Conservation (phyloP, 2,329 filamentous ascomycete genomes). For the Paraphoma sp. region DNA sequence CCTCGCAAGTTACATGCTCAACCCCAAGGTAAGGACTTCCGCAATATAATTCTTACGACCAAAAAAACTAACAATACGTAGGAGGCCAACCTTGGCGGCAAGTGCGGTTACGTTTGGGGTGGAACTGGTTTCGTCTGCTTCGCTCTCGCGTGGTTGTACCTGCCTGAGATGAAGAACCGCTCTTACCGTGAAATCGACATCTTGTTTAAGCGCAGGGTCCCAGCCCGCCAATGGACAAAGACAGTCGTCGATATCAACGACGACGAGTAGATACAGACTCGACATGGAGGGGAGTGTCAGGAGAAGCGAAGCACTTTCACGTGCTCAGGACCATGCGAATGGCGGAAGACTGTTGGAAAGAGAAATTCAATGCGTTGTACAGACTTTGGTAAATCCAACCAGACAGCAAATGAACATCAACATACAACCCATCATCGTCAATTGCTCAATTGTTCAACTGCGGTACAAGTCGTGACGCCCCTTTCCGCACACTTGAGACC, state of each 20-base stretch:
- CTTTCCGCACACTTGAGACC: no score
- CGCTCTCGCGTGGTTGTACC: constrained; percentile 55
- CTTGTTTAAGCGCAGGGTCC: constrained; percentile 54
- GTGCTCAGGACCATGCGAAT: no score
- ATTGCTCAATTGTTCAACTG: no score
- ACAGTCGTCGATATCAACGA: constrained; percentile 65
- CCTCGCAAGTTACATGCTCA: constrained; percentile 67
- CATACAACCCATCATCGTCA: no score
- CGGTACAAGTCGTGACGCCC: no score
- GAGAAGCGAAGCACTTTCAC: not conserved
- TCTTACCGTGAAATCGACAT: constrained; percentile 59
- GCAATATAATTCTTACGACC: constrained; percentile 52
- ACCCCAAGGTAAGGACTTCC: constrained; percentile 48
- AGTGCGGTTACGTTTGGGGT: constrained; percentile 44
- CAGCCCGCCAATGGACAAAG: constrained; percentile 63
- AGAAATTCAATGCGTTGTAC: no score
- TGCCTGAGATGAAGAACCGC: constrained; percentile 64
- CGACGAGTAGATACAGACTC: constrained; percentile 61
- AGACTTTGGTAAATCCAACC: no score
- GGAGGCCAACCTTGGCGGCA: constrained; percentile 55
- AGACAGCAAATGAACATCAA: no score
- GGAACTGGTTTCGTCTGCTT: constrained; percentile 62
- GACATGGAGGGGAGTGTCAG: not conserved
- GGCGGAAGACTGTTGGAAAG: no score
- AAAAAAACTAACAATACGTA: constrained; percentile 67